phyloP scores from a whole-genome alignment of 2,329 filamentous ascomycete genomes.

The Leptosphaerulina australis region DNA sequence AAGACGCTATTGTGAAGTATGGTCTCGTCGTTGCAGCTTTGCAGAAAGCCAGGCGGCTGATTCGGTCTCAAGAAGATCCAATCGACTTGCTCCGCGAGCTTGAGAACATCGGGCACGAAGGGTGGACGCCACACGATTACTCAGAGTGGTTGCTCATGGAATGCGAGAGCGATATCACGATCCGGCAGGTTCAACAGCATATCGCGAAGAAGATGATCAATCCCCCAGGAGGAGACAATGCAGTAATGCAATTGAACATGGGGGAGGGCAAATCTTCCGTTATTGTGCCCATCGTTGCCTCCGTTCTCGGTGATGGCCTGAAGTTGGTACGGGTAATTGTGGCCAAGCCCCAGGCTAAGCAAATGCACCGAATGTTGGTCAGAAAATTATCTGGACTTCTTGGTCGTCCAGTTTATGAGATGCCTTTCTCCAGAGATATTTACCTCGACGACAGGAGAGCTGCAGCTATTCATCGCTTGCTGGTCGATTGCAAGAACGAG shows the following conservation, averaged over 20 bases:
- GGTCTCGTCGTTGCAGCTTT: no score
- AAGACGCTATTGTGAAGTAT: no score
- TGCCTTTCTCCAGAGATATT: slow-evolving; percentile 65
- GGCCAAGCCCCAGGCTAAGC: slow-evolving; percentile 64
- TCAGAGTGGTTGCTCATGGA: slow-evolving; percentile 70
- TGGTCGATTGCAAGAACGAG: slow-evolving; percentile 54
- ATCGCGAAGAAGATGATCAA: slow-evolving; percentile 59
- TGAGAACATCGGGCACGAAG: slow-evolving; percentile 59
- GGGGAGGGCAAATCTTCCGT: slow-evolving; percentile 43
- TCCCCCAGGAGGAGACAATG: slow-evolving; percentile 56
- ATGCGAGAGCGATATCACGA: slow-evolving; percentile 65
- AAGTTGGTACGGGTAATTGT: slow-evolving; percentile 65
- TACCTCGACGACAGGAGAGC: slow-evolving; percentile 44
- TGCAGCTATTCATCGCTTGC: slow-evolving; percentile 47
- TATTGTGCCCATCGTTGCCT: slow-evolving; percentile 41
- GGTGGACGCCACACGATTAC: slow-evolving; percentile 59
- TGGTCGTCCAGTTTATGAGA: slow-evolving; percentile 59
- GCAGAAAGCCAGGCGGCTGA: slow-evolving; percentile 40
- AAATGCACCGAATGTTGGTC: slow-evolving; percentile 65
- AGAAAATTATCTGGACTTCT: slow-evolving; percentile 63
- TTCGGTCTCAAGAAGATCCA: slow-evolving; percentile 18
- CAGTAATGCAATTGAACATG: slow-evolving; percentile 45
- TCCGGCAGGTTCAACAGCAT: slow-evolving; percentile 64
- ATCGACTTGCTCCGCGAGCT: slow-evolving; percentile 45
- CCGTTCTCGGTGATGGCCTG: slow-evolving; percentile 56